Evolutionary conservation across 768 basidiomycete species (phyloP), one percentile per base, ranked within the genome.

Genomic region (Sporobolomyces roseus): DNA sequence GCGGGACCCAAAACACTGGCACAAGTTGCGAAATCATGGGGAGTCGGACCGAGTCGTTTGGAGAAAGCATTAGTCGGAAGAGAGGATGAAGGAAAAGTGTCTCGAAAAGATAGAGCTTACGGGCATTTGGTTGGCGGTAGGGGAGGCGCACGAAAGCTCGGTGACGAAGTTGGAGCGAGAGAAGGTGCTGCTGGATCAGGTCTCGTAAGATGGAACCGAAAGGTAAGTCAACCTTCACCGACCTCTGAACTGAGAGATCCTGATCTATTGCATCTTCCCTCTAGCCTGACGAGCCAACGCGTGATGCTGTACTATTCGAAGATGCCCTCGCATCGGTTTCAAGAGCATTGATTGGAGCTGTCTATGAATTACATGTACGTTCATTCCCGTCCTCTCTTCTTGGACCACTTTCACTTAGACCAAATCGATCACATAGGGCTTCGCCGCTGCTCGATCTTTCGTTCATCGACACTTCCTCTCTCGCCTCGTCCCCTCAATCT

Each of bases 281-380:
- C 4, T 29, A 80, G 65, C 82, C 83, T 32, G 60, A 58, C 48
- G 60, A 71, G 30, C 52, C 63, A 3, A 61, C 54, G 5, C 56
- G 60, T n/a, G 61, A 69, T 46, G 69, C 67, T 13, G 65, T 72
- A 45, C 89, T 89, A 46, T 89, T 88, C 75, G 83, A 87, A n/a
- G 91, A 93, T 77, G 93, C 93, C 52, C 84, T 97, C 60, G 87
- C 92, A 38, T 88, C 89, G 51, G 85, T 92, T 76, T 87, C 93
- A 14, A 85, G 92, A 54, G 85, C 94, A 50, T 81, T 98, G 63
- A 87, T 90, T 27, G 94, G 89, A 14, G 83, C 94, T 61, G 84
- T 97, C 65, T 94, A 91, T 80, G 88, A 91, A 78, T 85, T 90
- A 75, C 85, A 87, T 73, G 94, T 92, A 59, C 50, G 80, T 78